A percentile compares a stretch with the other conserved stretches of the same genome.
phyloP scores from a whole-genome alignment of 163 green algal genomes.

The Scenedesmus sp. region DNA sequence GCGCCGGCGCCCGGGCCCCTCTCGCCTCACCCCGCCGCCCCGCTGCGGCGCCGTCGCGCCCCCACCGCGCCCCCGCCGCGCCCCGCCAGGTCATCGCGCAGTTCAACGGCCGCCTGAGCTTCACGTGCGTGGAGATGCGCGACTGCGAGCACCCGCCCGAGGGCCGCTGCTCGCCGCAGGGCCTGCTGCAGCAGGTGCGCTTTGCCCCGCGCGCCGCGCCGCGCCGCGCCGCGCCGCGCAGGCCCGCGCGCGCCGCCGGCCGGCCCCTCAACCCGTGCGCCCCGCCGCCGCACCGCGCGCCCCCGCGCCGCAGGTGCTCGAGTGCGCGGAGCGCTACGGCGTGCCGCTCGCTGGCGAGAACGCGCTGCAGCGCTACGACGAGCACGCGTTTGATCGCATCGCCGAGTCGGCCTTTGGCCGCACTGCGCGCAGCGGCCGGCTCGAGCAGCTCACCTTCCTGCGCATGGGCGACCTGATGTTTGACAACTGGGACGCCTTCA shows the following conservation, averaged over 20 bases:
- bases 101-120: constrained; percentile 79
- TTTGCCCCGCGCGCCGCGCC: too few species aligned
- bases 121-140: constrained; percentile 99
- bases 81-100: constrained; percentile 62
- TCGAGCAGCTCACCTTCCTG: constrained; percentile 93
- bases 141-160: constrained; percentile 96
- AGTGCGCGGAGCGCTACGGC: constrained; percentile 64
- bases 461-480: constrained; percentile 89
- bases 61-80: background rate
- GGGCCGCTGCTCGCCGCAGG: constrained; percentile 88
- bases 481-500: constrained; percentile 88
- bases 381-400: constrained; percentile 93
- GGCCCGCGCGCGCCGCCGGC: too few species aligned
- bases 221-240: too few species aligned
- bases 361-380: constrained; percentile 95
- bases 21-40: too few species aligned
- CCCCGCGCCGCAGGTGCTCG: too few species aligned
- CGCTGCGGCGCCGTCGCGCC: too few species aligned
- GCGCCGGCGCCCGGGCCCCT: too few species aligned
- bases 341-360: constrained; percentile 92
- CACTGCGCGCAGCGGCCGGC: constrained; percentile 67
- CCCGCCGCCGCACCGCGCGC: background rate
- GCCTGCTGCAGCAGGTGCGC: constrained; percentile 86
- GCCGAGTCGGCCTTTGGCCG: constrained; percentile 85
- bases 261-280: background rate